phyloP scores from a whole-genome alignment of 2,329 filamentous ascomycete species.

The Ophiostoma populinum region DNA sequence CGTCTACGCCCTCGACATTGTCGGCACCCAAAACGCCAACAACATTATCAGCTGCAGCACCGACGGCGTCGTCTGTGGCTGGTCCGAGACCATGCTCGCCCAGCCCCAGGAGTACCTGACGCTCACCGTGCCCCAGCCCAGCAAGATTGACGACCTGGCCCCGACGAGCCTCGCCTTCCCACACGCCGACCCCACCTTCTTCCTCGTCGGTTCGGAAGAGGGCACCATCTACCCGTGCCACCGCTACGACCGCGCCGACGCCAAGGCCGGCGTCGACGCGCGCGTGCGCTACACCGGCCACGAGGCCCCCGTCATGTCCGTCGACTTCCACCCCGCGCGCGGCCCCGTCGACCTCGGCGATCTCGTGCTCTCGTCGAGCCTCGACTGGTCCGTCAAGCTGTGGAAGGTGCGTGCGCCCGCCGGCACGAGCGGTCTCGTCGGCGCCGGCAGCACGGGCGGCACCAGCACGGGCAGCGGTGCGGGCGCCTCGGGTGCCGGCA shows the following conservation, averaged over 20 bases:
- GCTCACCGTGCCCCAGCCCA: constrained; percentile 66
- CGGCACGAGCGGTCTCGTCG: constrained; percentile 41
- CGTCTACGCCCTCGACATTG: constrained; percentile 86
- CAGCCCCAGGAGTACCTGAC: constrained; percentile 91
- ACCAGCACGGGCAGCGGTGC: constrained; percentile 14
- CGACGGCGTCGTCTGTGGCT: constrained; percentile 89
- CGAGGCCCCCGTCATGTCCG: constrained; percentile 84
- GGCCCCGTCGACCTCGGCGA: constrained; percentile 91
- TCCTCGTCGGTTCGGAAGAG: constrained; percentile 92
- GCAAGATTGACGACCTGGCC: constrained; percentile 85
- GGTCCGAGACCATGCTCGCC: constrained; percentile 95
- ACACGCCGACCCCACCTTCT: constrained; percentile 88
- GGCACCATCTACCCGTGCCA: constrained; percentile 94
- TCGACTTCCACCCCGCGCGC: constrained; percentile 84
- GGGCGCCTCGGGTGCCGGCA: not conserved
- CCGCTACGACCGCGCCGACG: constrained; percentile 89
- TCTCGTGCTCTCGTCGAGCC: constrained; percentile 73
- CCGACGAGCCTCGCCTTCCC: constrained; percentile 93
- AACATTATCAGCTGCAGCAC: constrained; percentile 97
- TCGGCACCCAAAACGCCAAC: constrained; percentile 96
- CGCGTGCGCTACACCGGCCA: constrained; percentile 81
- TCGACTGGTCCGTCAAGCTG: constrained; percentile 95
- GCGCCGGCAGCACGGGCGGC: constrained; percentile 14
- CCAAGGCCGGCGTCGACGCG: constrained; percentile 86
- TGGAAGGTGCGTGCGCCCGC: constrained; percentile 84